Percentiles rank a stretch among this genome's conserved stretches.
Conservation (phyloP, 805 yeast species). For the Ogataea trehalophila region DNA sequence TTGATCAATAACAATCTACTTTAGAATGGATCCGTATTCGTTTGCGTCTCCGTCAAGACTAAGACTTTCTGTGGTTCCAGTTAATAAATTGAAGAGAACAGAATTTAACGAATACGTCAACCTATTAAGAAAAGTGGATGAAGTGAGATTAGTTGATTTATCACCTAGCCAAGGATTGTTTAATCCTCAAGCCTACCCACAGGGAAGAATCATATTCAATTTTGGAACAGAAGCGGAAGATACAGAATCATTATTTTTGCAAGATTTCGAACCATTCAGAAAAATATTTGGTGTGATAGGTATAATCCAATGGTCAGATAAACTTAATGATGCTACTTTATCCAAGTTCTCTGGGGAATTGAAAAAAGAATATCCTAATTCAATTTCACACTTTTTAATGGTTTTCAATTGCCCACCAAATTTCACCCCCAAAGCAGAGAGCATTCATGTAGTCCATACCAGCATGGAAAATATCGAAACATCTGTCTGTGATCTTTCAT, state of each 20-base stretch:
- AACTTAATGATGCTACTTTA: slow-evolving; percentile 22
- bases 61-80: slow-evolving; percentile 63
- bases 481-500: slow-evolving; percentile 66
- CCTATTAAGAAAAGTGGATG: slow-evolving; percentile 44
- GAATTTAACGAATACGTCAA: slow-evolving; percentile 41
- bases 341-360: slow-evolving; percentile 35
- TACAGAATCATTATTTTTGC: slow-evolving; percentile 50
- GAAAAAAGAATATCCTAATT: slow-evolving; percentile 41
- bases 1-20: not conserved
- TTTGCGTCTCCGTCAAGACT: slow-evolving; percentile 65
- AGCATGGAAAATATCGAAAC: slow-evolving; percentile 44
- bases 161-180: slow-evolving; percentile 61
- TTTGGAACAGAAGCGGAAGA: slow-evolving; percentile 48
- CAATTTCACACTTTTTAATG: slow-evolving; percentile 50
- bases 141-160: slow-evolving; percentile 71
- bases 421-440: slow-evolving; percentile 2
- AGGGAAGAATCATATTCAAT: slow-evolving; percentile 65
- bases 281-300: slow-evolving; percentile 64
- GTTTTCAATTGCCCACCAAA: slow-evolving; percentile 45
- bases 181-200: slow-evolving; percentile 82
- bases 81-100: slow-evolving; percentile 41
- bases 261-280: slow-evolving; percentile 87
- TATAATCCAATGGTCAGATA: slow-evolving; percentile 30
- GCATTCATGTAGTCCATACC: slow-evolving; percentile 15
- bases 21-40: slow-evolving; percentile 35